phyloP scores from a whole-genome alignment of 768 basidiomycete genomes.

The Psilocybe cubensis region DNA sequence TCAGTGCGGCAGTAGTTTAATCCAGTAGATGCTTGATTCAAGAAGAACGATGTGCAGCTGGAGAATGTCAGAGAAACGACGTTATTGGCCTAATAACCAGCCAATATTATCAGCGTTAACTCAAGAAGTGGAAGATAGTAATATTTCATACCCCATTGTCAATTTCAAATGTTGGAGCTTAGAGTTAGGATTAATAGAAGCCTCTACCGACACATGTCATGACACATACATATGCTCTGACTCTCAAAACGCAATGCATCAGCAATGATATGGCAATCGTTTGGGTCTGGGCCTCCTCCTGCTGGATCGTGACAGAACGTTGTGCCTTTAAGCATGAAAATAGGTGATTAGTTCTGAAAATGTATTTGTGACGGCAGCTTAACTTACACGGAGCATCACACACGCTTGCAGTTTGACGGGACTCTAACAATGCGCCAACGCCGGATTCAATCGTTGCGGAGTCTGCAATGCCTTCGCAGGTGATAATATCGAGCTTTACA shows the following conservation, averaged over 20 bases:
- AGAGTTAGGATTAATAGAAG: not conserved
- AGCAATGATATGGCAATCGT: slow-evolving; percentile 51
- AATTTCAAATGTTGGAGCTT: slow-evolving; percentile 12
- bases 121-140: too few relatives aligned
- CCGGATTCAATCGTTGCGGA: not conserved
- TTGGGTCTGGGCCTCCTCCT: slow-evolving; percentile 50
- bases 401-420: slow-evolving; percentile 37
- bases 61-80: slow-evolving; percentile 37
- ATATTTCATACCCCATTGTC: slow-evolving; percentile 11
- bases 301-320: slow-evolving; percentile 48
- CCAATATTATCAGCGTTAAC: not conserved
- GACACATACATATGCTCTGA: slow-evolving; percentile 39
- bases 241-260: slow-evolving; percentile 50
- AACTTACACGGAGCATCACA: slow-evolving; percentile 43
- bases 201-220: not conserved
- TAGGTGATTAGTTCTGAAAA: not conserved
- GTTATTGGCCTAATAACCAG: slow-evolving; percentile 33
- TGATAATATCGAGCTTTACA: slow-evolving; percentile 37
- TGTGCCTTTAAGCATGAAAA: slow-evolving; percentile 26
- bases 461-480: slow-evolving; percentile 14
- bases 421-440: slow-evolving; percentile 17
- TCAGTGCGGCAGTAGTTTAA: slow-evolving; percentile 48
- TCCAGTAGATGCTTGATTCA: slow-evolving; percentile 43
- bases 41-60: slow-evolving; percentile 48
- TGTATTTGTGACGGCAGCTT: not conserved